Evolutionary conservation across 257 asterid genomes (phyloP).

Genomic region (Verbascum thapsus): DNA sequence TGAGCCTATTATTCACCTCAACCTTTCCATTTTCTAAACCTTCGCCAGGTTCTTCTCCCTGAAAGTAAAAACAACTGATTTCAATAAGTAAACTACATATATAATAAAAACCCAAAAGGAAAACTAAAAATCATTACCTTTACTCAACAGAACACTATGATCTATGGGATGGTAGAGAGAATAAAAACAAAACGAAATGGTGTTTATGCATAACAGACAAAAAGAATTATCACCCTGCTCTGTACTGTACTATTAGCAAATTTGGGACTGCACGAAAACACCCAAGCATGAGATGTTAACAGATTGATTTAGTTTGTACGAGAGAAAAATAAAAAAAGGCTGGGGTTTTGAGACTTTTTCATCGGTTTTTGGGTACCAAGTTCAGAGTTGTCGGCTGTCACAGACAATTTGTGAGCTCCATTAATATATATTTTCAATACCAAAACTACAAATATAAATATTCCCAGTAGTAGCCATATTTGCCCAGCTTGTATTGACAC

Average conservation of each 20-base stretch:
- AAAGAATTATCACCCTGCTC: too few species aligned
- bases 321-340: not conserved
- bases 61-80: conserved; percentile 22
- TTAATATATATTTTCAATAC: conserved; percentile 21
- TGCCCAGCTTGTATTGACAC: not conserved
- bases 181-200: conserved; percentile 6
- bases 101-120: not conserved
- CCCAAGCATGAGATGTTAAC: conserved; percentile 10
- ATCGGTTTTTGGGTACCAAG: conserved; percentile 65
- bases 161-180: conserved; percentile 13
- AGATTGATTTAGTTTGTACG: conserved; percentile 1
- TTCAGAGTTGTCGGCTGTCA: conserved; percentile 92
- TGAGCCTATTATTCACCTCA: not conserved
- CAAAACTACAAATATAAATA: not conserved
- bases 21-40: conserved; percentile 5
- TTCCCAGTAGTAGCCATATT: not conserved
- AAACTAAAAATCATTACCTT: conserved; percentile 30
- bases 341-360: conserved; percentile 11
- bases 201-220: not conserved
- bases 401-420: conserved; percentile 61
- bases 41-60: conserved; percentile 18
- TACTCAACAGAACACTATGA: not conserved
- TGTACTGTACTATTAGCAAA: too few species aligned
- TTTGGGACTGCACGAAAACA: not conserved
- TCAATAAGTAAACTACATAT: too few species aligned